Evolutionary conservation across 495 filamentous ascomycete species (phyloP), one percentile per base, ranked within the genome.

Genomic region (Hypomontagnella submonticulosa): DNA sequence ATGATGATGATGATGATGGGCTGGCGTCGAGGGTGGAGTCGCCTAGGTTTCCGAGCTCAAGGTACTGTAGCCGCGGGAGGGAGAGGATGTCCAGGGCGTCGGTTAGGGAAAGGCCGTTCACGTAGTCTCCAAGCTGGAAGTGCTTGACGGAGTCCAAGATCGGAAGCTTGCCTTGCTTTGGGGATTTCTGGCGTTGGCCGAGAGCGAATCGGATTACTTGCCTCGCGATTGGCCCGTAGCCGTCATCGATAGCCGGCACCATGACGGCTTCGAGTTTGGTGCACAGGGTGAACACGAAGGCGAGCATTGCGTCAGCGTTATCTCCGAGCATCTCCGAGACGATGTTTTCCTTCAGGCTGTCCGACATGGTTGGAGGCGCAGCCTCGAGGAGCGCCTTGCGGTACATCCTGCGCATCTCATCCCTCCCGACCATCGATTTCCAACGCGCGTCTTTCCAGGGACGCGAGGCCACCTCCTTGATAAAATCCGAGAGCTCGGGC

Each of bases 61-160:
- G 55, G 15, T 58, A 32, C 34, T 48, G 34, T 7, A 58, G 55
- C 30, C 15, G 36, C 19, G 55, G 55, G 30, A 58, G 55, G 20
- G 32, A 20, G n/a, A 58, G 42, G 0, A 58, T 3, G 33, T 48
- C 33, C 37, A 58, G 33, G 7, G 55, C 55, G 18, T 58, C 43
- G 11, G 43, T 32, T 10, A 58, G 20, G 33, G 15, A 38, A 5
- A 58, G 7, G 11, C 55, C 55, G 7, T 58, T 23, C 4, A 47
- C 32, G 41, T 57, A 57, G 6, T 53, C 49, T 3, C 49, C 49
- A 2, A 53, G 34, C 49, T 53, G 49, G 34, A 53, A 18, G 49
- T 53, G 33, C 3, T 34, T 36, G 10, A 53, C 13, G 34, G 49
- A 19, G 33, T 13, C 9, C 1, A 53, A 18, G 33, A 53, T 53